These are phyloP conservation scores for Neonectria sp. DNA, from an alignment of 2,329 filamentous ascomycete genomes.

Conservation along the genomic window DNA sequence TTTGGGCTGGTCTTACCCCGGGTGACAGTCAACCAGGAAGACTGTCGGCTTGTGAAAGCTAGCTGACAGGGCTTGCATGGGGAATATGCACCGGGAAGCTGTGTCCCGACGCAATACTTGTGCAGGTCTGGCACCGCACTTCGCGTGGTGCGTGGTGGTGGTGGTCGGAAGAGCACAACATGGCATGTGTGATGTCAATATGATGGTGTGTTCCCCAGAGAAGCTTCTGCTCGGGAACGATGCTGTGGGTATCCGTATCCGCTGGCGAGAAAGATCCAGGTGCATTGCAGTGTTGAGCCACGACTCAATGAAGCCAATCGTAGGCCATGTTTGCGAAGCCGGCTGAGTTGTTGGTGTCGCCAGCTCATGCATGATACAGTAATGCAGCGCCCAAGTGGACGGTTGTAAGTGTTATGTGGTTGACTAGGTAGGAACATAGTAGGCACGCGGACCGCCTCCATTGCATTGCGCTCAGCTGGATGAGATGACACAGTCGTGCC, in stretches of 20 bases:
- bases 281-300: neutral
- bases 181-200: conserved; percentile 17
- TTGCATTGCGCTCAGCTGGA: conserved; percentile 23
- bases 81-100: conserved; percentile 35
- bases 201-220: conserved; percentile 11
- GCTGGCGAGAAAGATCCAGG: conserved; percentile 13
- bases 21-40: conserved; percentile 40
- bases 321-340: conserved; percentile 6
- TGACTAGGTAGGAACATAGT: neutral
- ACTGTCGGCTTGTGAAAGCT: conserved; percentile 28
- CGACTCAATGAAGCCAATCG: neutral
- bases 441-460: conserved; percentile 26
- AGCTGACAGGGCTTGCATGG: conserved; percentile 44
- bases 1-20: conserved; percentile 40
- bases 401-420: neutral
- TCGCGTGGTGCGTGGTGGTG: conserved; percentile 18
- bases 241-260: conserved; percentile 17
- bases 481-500: conserved; percentile 24
- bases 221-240: conserved; percentile 20
- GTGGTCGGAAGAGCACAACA: conserved; percentile 10
- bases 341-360: conserved; percentile 3
- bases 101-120: conserved; percentile 34
- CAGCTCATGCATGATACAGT: neutral
- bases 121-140: conserved; percentile 21
- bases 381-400: neutral